Evolutionary conservation across 2,329 filamentous ascomycete species (phyloP).

Genomic region (Neofusicoccum umdonicola): DNA sequence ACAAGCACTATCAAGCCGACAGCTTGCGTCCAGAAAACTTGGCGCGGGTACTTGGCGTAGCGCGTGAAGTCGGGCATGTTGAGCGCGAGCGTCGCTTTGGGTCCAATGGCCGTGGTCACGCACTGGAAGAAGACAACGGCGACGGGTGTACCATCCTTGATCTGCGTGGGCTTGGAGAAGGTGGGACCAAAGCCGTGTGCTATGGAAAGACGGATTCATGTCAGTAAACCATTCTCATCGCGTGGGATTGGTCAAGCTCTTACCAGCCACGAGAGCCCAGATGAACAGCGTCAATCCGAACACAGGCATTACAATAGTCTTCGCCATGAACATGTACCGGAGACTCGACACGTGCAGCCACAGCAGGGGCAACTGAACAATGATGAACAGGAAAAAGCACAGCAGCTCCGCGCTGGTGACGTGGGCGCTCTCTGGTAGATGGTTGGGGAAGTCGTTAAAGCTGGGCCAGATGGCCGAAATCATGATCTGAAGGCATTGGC

Average conservation of each 20-base stretch:
- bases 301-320: slow-evolving; percentile 9
- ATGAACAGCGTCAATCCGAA: slow-evolving; percentile 15
- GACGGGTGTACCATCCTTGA: slow-evolving; percentile 19
- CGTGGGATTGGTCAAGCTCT: neutral
- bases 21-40: slow-evolving; percentile 14
- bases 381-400: slow-evolving; percentile 22
- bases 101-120: slow-evolving; percentile 23
- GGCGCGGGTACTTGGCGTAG: slow-evolving; percentile 11
- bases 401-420: slow-evolving; percentile 17
- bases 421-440: slow-evolving; percentile 13
- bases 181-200: slow-evolving; percentile 25
- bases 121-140: slow-evolving; percentile 22
- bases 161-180: slow-evolving; percentile 24
- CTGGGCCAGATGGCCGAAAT: slow-evolving; percentile 20
- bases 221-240: neutral
- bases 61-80: slow-evolving; percentile 20
- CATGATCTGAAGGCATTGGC: slow-evolving; percentile 27
- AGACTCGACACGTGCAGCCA: slow-evolving; percentile 19
- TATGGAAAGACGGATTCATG: neutral
- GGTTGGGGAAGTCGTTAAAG: slow-evolving; percentile 18
- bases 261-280: slow-evolving; percentile 13
- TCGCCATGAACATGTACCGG: slow-evolving; percentile 12
- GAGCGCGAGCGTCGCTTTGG: slow-evolving; percentile 15
- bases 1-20: slow-evolving; percentile 8
- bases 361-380: slow-evolving; percentile 28